These are phyloP conservation scores for Starmera dryadoides DNA, from an alignment of 805 yeast genomes.

Conservation along the genomic window DNA sequence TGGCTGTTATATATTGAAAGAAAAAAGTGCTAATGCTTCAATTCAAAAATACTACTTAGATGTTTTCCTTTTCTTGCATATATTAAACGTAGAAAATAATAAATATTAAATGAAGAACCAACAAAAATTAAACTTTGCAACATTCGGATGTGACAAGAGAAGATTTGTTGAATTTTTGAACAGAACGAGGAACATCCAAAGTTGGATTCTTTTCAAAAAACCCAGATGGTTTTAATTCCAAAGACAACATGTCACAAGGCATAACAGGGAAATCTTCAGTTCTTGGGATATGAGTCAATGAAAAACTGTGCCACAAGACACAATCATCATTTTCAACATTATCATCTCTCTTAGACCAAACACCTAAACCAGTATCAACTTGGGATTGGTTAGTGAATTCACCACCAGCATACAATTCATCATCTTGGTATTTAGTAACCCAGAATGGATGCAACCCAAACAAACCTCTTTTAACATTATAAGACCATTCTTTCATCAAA, in stretches of 20 bases:
- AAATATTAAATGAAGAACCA: no score
- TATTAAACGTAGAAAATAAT: no score
- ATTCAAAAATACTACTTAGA: no score
- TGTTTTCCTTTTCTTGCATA: no score
- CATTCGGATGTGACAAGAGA: constrained; percentile 5
- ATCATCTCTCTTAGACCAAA: constrained; percentile 64
- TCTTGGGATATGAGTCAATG: constrained; percentile 76
- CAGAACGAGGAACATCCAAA: constrained; percentile 67
- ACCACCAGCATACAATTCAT: constrained; percentile 73
- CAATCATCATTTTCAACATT: constrained; percentile 65
- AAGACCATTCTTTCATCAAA: constrained; percentile 55
- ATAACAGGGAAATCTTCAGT: constrained; percentile 86
- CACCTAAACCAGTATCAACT: constrained; percentile 60
- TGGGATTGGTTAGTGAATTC: constrained; percentile 80
- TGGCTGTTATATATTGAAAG: no score
- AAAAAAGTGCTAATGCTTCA: no score
- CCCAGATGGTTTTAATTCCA: constrained; percentile 60
- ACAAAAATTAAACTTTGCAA: no score
- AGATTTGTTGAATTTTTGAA: constrained; percentile 61
- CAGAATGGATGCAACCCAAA: constrained; percentile 74
- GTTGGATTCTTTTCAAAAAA: constrained; percentile 77
- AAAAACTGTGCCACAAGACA: constrained; percentile 77
- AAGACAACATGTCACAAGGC: constrained; percentile 76
- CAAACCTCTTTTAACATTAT: constrained; percentile 61
- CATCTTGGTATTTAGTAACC: constrained; percentile 74